phyloP scores from a whole-genome alignment of 805 yeast species.

The Torulaspora gathmanii region DNA sequence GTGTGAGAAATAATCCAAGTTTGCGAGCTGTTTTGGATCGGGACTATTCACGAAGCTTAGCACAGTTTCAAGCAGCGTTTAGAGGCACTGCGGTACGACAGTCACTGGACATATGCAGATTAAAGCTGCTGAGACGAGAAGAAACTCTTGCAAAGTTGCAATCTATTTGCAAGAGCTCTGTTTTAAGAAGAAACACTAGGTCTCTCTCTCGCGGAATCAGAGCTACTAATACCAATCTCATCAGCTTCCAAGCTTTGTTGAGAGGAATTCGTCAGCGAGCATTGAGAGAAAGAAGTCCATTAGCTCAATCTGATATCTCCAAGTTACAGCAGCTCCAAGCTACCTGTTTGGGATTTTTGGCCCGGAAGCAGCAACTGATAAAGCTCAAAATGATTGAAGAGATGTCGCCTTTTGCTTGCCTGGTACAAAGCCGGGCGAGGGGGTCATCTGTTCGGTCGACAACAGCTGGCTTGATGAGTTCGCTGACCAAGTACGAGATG shows the following conservation, averaged over 20 bases:
- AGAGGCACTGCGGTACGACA: conserved; percentile 43
- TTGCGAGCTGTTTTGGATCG: not conserved
- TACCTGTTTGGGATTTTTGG: not conserved
- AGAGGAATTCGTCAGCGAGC: not conserved
- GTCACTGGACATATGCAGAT: conserved; percentile 22
- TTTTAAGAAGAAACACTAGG: not conserved
- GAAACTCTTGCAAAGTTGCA: conserved; percentile 19
- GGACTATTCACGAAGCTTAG: conserved; percentile 21
- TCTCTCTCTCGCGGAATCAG: not conserved
- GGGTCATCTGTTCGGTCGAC: conserved; percentile 1
- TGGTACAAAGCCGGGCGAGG: conserved; percentile 4
- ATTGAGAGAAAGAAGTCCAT: not conserved
- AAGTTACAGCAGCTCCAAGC: not conserved
- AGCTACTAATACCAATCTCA: not conserved
- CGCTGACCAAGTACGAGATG: conserved; percentile 29
- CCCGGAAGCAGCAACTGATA: not conserved
- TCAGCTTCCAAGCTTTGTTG: not conserved
- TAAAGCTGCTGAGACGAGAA: conserved; percentile 29
- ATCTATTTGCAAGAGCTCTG: conserved; percentile 18
- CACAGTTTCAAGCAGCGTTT: conserved; percentile 54
- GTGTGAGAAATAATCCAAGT: conserved; percentile 24
- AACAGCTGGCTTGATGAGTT: not conserved
- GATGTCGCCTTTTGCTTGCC: not conserved
- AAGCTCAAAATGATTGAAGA: not conserved
- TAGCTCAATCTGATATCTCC: not conserved